Evolutionary conservation across 208 protist genomes (phyloP), one percentile per base, ranked within the genome.

Genomic region (Wallacemonas rigidus): DNA sequence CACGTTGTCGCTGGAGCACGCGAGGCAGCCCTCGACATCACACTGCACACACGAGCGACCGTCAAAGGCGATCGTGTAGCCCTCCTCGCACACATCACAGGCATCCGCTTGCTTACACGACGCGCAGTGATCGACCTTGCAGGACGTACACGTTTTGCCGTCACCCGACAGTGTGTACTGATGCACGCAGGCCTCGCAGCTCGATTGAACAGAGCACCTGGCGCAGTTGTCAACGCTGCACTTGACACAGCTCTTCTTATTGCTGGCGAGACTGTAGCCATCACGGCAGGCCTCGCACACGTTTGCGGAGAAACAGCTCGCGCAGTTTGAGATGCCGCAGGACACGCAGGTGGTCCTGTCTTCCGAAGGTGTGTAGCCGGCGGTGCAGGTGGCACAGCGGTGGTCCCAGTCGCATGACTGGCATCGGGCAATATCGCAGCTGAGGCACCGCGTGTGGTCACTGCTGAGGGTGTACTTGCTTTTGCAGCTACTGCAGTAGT

Each of bases 111-210:
- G 44, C 12, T 38, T 65, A 41, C 60, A 65, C 4, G 60, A 45
- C 2, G 11, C 7, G 17, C 60, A 65, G 60, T 65, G 60, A 17
- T 17, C 43, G n/a, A 65, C 12, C 60, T 65, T 65, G 43, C 60
- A 65, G 4, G 60, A 65, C 2, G 60, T 65, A 41, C 60, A 65
- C 5, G 38, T 65, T 14, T 15, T n/a, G 43, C 43, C 41, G 60
- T 65, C 60, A 12, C 41, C 60, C 4, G 60, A 65, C 41, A 65
- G 60, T 41, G 60, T 65, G 60, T 65, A 65, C 60, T 65, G 60
- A 3, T 15, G 3, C 6, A 41, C 60, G 43, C 60, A 65, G 40
- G 40, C 60, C 14, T 65, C 60, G 17, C 60, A 65, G 43, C 14
- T 38, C 9, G 60, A 53, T n/a, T 44, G 38, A 8, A 53, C 60